These are phyloP conservation scores for Moesziomyces parantarcticus DNA, from an alignment of 1,284 basidiomycete genomes.

Conservation along the genomic window DNA sequence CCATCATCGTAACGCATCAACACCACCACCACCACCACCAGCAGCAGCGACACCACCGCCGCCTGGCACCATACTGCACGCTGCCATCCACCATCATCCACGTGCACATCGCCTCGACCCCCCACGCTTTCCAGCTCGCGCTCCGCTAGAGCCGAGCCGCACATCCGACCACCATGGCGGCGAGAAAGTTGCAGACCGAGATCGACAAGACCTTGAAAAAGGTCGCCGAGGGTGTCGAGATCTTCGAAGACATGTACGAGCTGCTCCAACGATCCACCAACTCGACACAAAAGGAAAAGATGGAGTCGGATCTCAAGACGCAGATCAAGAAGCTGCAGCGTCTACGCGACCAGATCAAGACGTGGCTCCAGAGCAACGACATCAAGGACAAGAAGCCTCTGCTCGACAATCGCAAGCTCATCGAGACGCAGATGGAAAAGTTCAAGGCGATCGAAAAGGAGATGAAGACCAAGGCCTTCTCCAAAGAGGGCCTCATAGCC, in stretches of 20 bases:
- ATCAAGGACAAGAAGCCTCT: constrained; percentile 98
- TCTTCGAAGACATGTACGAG: constrained; percentile 67
- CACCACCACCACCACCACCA: background rate
- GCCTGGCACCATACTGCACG: too few relatives aligned
- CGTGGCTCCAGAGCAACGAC: constrained; percentile 96
- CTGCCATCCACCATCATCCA: too few relatives aligned
- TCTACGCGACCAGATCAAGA: constrained; percentile 98
- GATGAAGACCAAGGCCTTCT: constrained; percentile 99
- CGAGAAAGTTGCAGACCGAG: constrained; percentile 66
- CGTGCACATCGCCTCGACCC: too few relatives aligned
- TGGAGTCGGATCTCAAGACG: constrained; percentile 68
- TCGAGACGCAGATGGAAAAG: constrained; percentile 99
- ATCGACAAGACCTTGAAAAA: constrained; percentile 67
- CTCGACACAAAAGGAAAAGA: constrained; percentile 67
- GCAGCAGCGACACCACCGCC: background rate
- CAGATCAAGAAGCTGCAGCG: constrained; percentile 92
- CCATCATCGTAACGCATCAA: background rate
- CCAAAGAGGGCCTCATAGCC: constrained; percentile 96
- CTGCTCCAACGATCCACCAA: constrained; percentile 65
- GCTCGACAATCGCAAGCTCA: constrained; percentile 91
- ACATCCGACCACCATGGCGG: constrained; percentile 55
- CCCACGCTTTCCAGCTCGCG: too few relatives aligned
- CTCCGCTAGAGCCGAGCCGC: background rate
- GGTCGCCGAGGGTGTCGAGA: constrained; percentile 67
- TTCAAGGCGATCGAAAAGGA: constrained; percentile 99